Evolutionary conservation across 257 asterid species (phyloP).

Genomic region (Solanum chmielewskii): DNA sequence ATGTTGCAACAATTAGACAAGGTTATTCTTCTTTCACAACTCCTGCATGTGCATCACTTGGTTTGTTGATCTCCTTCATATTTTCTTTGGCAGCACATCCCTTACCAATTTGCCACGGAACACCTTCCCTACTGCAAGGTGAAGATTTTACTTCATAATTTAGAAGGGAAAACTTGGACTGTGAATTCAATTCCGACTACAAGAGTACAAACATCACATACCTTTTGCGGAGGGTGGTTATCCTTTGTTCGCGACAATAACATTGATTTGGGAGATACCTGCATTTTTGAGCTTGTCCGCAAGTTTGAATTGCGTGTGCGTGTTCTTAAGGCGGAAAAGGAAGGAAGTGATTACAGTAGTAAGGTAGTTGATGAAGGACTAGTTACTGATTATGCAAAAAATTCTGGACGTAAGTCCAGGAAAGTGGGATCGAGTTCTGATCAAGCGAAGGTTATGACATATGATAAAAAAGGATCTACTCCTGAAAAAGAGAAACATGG

Average conservation of each 20-base stretch:
- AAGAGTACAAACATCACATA: constrained; percentile 79
- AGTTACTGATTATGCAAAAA: constrained; percentile 28
- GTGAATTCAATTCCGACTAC: constrained; percentile 83
- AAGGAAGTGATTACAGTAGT: constrained; percentile 32
- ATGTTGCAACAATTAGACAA: background rate
- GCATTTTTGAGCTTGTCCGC: constrained; percentile 77
- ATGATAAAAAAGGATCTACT: constrained; percentile 7
- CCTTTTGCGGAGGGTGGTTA: constrained; percentile 97
- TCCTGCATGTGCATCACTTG: background rate
- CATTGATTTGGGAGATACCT: constrained; percentile 61
- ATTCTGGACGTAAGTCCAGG: constrained; percentile 33
- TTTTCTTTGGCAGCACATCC: constrained; percentile 51
- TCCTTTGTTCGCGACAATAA: constrained; percentile 78
- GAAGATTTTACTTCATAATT: constrained; percentile 63
- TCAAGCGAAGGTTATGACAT: background rate
- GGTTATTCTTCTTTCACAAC: background rate
- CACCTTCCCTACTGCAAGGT: constrained; percentile 82
- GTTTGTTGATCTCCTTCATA: constrained; percentile 4
- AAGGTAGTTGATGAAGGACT: constrained; percentile 27
- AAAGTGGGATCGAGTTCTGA: constrained; percentile 26
- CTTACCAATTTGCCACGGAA: constrained; percentile 76
- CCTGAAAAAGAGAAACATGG: constrained; percentile 3
- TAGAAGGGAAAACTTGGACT: constrained; percentile 73
- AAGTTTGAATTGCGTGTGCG: constrained; percentile 62
- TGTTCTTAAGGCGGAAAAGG: constrained; percentile 62